These are phyloP conservation scores for Bruguiera parviflora DNA, from an alignment of 345 rosid genomes.

Conservation along the genomic window DNA sequence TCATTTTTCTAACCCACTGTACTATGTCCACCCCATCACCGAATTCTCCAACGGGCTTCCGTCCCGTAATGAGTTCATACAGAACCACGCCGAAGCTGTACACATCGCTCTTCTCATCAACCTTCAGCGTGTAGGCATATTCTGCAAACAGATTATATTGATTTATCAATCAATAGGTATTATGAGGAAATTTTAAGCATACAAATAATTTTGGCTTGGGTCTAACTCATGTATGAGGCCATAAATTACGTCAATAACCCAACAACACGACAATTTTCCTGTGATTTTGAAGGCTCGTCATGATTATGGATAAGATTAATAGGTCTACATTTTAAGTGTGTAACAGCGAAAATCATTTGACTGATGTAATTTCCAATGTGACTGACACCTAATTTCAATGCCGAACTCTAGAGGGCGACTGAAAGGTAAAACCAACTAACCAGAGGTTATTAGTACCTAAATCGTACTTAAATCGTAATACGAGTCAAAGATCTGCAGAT, in stretches of 20 bases:
- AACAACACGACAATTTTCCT: background rate
- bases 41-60: slow-evolving; percentile 93
- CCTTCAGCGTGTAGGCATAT: slow-evolving; percentile 93
- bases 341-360: slow-evolving; percentile 18
- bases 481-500: slow-evolving; percentile 18
- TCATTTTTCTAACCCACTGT: slow-evolving; percentile 90
- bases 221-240: too few relatives aligned
- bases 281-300: background rate
- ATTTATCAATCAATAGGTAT: slow-evolving; percentile 14
- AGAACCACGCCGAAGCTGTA: slow-evolving; percentile 96
- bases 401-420: slow-evolving; percentile 2
- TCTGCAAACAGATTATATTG: slow-evolving; percentile 42
- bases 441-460: slow-evolving; percentile 4
- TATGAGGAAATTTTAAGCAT: background rate
- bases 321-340: background rate
- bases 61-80: slow-evolving; percentile 71
- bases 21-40: slow-evolving; percentile 98
- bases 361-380: slow-evolving; percentile 29
- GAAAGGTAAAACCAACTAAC: slow-evolving; percentile 12
- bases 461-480: slow-evolving; percentile 11
- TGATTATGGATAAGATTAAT: background rate
- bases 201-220: background rate
- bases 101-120: slow-evolving; percentile 98
- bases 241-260: background rate
- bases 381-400: slow-evolving; percentile 14